phyloP scores from a whole-genome alignment of 2,329 filamentous ascomycete species.

The Colletotrichum sp. region DNA sequence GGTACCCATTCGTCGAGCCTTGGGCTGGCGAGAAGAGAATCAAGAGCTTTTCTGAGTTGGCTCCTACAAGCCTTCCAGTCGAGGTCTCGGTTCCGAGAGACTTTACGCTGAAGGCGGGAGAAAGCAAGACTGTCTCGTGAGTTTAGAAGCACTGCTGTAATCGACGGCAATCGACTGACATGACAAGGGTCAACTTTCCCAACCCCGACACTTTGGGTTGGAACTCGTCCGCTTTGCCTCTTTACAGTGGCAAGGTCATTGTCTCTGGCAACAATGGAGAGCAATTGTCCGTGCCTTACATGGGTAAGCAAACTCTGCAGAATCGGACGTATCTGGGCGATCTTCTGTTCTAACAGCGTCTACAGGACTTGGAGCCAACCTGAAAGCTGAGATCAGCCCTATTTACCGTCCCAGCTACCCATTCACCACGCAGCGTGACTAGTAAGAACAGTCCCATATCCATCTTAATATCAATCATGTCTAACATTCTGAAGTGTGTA shows the following conservation, averaged over 20 bases:
- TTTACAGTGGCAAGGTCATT: constrained; percentile 38
- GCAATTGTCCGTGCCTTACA: constrained; percentile 36
- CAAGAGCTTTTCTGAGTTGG: constrained; percentile 26
- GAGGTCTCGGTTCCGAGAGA: constrained; percentile 25
- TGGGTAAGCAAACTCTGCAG: constrained; percentile 20
- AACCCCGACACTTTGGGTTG: constrained; percentile 31
- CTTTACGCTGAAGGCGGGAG: constrained; percentile 28
- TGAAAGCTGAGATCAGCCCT: constrained; percentile 24
- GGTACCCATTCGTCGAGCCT: constrained; percentile 6
- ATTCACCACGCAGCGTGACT: constrained; percentile 2
- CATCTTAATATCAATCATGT: rapidly evolving
- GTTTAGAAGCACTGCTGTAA: neutral
- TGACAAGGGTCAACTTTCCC: constrained; percentile 30
- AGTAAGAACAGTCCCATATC: neutral
- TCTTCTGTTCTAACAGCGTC: neutral
- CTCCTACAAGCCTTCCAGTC: constrained; percentile 22
- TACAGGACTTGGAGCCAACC: constrained; percentile 26
- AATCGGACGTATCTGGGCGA: neutral
- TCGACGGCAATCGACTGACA: neutral
- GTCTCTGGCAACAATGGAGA: constrained; percentile 35
- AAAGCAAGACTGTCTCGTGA: constrained; percentile 28
- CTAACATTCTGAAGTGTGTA: neutral
- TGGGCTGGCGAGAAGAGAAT: constrained; percentile 18
- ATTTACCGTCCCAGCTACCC: constrained; percentile 23
- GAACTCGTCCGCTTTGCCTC: constrained; percentile 30